Evolutionary conservation across 1,284 basidiomycete species (phyloP).

Genomic region (Boletellus deceptivus): DNA sequence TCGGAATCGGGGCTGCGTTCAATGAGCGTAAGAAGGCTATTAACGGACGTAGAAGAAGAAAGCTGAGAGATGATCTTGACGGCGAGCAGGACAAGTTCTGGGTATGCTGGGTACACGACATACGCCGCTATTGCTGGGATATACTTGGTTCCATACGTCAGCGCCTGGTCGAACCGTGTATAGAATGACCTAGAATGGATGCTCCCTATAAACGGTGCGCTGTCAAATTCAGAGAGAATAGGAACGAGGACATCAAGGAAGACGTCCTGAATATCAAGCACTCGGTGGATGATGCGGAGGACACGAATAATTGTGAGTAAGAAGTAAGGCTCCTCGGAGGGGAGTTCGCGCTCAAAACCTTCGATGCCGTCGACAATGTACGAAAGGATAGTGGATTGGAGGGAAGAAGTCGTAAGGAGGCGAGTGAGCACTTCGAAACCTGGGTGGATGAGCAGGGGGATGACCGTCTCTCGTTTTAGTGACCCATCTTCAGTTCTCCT

Average conservation of each 20-base stretch:
- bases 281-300: constrained; percentile 79
- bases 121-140: constrained; percentile 86
- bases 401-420: constrained; percentile 68
- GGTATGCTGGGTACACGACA: constrained; percentile 68
- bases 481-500: constrained; percentile 48
- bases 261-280: constrained; percentile 83
- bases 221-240: constrained; percentile 65
- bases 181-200: constrained; percentile 67
- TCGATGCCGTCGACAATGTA: constrained; percentile 78
- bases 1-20: constrained; percentile 84
- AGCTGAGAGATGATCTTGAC: constrained; percentile 80
- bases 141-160: constrained; percentile 73
- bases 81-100: constrained; percentile 75
- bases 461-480: constrained; percentile 50
- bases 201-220: constrained; percentile 50
- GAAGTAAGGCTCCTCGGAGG: constrained; percentile 69
- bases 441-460: constrained; percentile 71
- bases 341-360: constrained; percentile 70
- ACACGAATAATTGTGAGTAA: constrained; percentile 76
- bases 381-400: constrained; percentile 72
- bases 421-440: constrained; percentile 87
- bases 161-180: constrained; percentile 75
- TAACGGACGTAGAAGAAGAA: constrained; percentile 55
- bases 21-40: constrained; percentile 76
- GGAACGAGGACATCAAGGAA: constrained; percentile 90